phyloP scores from a whole-genome alignment of 768 basidiomycete genomes.

The Suillus ampliporus region DNA sequence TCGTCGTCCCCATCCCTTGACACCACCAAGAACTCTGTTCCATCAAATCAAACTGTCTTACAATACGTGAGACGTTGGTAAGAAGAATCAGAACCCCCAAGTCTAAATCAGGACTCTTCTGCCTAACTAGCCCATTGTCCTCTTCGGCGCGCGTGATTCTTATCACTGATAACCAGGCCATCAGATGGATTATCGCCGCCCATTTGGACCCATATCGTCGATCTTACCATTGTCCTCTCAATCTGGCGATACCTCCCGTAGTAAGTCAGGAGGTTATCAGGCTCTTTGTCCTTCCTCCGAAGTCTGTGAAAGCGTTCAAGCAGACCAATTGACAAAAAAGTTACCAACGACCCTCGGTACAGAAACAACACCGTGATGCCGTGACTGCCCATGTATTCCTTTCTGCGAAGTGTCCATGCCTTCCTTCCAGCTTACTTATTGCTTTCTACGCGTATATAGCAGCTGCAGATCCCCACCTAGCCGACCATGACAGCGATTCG shows the following conservation, averaged over 20 bases:
- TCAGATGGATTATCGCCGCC: neutral
- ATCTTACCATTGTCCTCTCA: conserved; percentile 4
- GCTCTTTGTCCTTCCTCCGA: neutral
- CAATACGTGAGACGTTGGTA: conserved; percentile 5
- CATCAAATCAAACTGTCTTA: no score
- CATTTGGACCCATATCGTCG: neutral
- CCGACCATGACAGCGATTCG: neutral
- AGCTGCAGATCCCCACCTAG: neutral
- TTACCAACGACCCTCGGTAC: neutral
- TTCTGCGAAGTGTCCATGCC: neutral
- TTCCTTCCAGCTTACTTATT: neutral
- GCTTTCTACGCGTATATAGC: neutral
- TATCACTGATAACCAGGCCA: neutral
- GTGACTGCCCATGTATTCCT: neutral
- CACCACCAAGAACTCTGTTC: no score
- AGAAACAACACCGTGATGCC: neutral
- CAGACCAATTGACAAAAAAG: no score
- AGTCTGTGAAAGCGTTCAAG: neutral
- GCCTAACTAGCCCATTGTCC: neutral
- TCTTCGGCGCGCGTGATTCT: neutral
- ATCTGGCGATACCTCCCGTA: neutral
- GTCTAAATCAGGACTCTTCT: conserved; percentile 5
- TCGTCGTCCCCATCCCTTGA: neutral
- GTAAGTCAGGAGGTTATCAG: no score
- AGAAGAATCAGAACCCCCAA: conserved; percentile 9